Base-by-base conservation (phyloP, 2,329 filamentous ascomycete genomes). In the Cladophialophora chaetospira region DNA sequence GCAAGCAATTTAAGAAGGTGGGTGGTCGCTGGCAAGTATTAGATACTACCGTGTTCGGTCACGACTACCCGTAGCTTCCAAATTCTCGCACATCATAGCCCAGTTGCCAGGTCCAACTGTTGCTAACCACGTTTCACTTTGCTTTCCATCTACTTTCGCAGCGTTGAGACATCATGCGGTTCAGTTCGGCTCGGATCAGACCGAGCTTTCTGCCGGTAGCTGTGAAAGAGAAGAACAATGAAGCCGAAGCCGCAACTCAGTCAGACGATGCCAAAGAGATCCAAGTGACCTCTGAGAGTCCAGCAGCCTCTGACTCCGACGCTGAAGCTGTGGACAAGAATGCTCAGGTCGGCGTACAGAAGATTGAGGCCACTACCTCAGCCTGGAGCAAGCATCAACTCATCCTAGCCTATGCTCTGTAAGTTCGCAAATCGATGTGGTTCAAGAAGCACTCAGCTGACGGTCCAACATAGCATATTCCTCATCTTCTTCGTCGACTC, bases 401-500 rank as follows among this genome's bases (percentile, higher is more conserved):
- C 4, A 28, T 51, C 26, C 23, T 42, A 11, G 47, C 47, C n/a
- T 51, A 51, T 15, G 4, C 31, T 13, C 13, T 51, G 47, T 51
- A 51, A 3, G 35, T 21, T 6, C 5, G 13, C 2, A 13, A 3
- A n/a, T 10, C 19, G 26, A 4, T 3, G 4, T 25, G 13, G 8
- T 68, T 69, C 57, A 71, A 70, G 5, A 64, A 72, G 15, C 66
- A 65, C 38, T 53, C 55, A n/a, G 71, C 67, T 50, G 72, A 73
- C 61, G 46, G 59, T 50, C 9, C 73, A 72, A 28, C 10, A 13
- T 15, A 51, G 47, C 75, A 77, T 79, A 61, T 78, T 73, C 72
- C 57, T 77, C 19, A 70, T 72, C 53, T 77, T 74, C 67, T 76
- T 77, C 53, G 72, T 77, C 64, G 69, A 77, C 53, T 72, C 75